Conservation (phyloP, 257 asterid species). For the Leptodermis oblonga region DNA sequence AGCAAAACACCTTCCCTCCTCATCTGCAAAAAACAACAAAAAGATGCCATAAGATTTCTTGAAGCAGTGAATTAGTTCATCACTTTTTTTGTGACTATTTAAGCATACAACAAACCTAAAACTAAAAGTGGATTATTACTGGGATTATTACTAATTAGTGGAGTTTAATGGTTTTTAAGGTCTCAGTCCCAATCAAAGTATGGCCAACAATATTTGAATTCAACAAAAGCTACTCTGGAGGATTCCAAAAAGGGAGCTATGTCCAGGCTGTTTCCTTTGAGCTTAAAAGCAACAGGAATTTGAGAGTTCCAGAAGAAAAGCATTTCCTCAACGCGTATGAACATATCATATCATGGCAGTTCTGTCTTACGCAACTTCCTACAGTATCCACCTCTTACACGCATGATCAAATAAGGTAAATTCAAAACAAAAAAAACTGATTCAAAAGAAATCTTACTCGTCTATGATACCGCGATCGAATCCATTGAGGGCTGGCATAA, state of each 20-base stretch:
- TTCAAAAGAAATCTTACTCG: slow-evolving; percentile 37
- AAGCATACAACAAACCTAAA: neutral
- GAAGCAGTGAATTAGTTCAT: neutral
- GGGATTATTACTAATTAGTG: neutral
- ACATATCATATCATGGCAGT: neutral
- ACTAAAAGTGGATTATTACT: neutral
- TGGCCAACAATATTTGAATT: neutral
- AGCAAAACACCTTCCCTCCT: slow-evolving; percentile 84
- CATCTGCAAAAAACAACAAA: slow-evolving; percentile 47
- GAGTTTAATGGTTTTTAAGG: neutral
- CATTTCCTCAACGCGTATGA: neutral
- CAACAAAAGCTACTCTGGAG: neutral
- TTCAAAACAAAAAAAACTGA: neutral
- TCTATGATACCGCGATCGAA: slow-evolving; percentile 57
- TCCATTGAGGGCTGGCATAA: slow-evolving; percentile 75
- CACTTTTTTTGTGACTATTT: neutral
- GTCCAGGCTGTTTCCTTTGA: neutral
- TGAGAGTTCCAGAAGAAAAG: neutral
- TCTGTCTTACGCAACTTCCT: neutral
- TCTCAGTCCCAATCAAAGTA: slow-evolving; percentile 7
- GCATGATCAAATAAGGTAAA: neutral
- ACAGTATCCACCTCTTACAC: neutral
- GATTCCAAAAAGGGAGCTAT: neutral
- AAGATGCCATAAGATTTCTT: slow-evolving; percentile 5
- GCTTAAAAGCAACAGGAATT: neutral